phyloP scores from a whole-genome alignment of 768 basidiomycete species.

The Clitopilus passeckerianus region DNA sequence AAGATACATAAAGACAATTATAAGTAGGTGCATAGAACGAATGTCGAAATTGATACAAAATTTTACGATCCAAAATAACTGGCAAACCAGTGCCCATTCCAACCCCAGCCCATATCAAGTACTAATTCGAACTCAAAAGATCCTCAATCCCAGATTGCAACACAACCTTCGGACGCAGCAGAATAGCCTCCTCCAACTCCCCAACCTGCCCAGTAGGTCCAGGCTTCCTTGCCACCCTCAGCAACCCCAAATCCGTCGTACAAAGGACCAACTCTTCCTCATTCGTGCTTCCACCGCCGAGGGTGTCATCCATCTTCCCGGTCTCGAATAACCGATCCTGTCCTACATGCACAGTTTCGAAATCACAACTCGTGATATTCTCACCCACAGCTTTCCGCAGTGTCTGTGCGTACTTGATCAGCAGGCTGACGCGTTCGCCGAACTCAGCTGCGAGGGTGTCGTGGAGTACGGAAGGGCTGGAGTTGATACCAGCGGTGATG shows the following conservation, averaged over 20 bases:
- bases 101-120: neutral
- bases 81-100: no score
- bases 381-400: slow-evolving; percentile 57
- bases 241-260: slow-evolving; percentile 53
- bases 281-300: slow-evolving; percentile 14
- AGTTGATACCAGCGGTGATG: slow-evolving; percentile 28
- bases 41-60: neutral
- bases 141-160: slow-evolving; percentile 36
- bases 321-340: slow-evolving; percentile 37
- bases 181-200: slow-evolving; percentile 43
- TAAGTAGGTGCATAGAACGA: neutral
- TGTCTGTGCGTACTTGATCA: slow-evolving; percentile 40
- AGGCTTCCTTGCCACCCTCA: slow-evolving; percentile 30
- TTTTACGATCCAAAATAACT: neutral
- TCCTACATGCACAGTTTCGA: slow-evolving; percentile 43
- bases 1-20: neutral
- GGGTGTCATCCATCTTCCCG: slow-evolving; percentile 40
- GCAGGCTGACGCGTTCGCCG: slow-evolving; percentile 31
- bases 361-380: slow-evolving; percentile 51
- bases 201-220: slow-evolving; percentile 31
- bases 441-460: slow-evolving; percentile 38
- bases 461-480: slow-evolving; percentile 23
- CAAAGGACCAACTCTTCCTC: slow-evolving; percentile 37
- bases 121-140: slow-evolving; percentile 16
- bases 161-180: slow-evolving; percentile 54